Conservation (phyloP, 2,329 filamentous ascomycete species). For the Colletotrichum sp. region DNA sequence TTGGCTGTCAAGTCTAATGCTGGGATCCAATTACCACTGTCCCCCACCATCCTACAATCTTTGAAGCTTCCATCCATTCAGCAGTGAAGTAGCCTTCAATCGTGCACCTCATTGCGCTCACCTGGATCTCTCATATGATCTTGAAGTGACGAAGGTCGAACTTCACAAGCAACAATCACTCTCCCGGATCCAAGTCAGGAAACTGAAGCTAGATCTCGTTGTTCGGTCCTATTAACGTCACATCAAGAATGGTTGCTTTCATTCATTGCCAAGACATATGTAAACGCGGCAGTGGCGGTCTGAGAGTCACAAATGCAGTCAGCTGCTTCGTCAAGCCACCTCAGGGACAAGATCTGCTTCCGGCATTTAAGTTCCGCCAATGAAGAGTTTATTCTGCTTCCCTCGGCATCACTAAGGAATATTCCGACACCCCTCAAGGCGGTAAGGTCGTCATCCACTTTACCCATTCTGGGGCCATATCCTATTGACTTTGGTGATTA, state of each 20-base stretch:
- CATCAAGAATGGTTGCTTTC: neutral
- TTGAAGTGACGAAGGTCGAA: neutral
- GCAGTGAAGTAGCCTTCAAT: accelerated
- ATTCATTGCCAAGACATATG: accelerated
- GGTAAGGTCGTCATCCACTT: no score
- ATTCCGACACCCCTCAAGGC: no score
- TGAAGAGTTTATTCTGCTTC: no score
- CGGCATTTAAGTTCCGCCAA: neutral
- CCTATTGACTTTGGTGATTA: no score
- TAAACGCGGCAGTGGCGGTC: neutral
- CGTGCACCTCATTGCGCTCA: neutral
- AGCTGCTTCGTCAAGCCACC: neutral
- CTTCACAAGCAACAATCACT: neutral
- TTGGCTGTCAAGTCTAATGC: neutral
- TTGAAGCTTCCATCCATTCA: neutral
- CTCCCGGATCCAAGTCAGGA: accelerated
- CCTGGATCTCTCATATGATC: neutral
- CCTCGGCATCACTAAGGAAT: no score
- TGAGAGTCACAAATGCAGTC: neutral
- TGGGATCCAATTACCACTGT: neutral
- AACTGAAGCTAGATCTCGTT: accelerated
- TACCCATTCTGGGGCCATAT: no score
- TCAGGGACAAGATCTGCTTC: neutral
- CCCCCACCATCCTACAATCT: neutral
- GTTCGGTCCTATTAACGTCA: neutral